These are phyloP conservation scores for Mayamaea pseudoterrestris DNA, from an alignment of 108 stramenopile genomes.

Conservation along the genomic window DNA sequence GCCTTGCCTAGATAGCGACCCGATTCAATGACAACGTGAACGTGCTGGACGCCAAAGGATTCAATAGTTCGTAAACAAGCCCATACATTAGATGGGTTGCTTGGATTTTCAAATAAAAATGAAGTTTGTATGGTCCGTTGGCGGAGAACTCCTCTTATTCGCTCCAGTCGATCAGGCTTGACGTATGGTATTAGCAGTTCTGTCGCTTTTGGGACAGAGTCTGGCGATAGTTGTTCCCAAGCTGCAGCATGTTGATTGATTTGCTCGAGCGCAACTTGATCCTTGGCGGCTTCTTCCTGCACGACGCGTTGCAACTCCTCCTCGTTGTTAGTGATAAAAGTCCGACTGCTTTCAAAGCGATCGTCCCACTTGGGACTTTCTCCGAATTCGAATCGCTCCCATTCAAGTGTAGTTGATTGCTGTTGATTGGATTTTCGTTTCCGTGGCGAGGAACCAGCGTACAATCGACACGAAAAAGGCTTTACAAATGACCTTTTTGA, in stretches of 20 bases:
- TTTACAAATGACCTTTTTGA: too few species aligned
- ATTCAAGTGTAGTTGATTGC: conserved; percentile 10
- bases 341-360: conserved; percentile 16
- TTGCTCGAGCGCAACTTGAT: conserved; percentile 9
- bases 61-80: conserved; percentile 90
- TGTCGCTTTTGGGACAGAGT: conserved; percentile 15
- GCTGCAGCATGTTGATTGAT: conserved; percentile 4
- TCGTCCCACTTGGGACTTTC: conserved; percentile 29
- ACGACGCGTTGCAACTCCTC: conserved; percentile 12
- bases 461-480: too few species aligned
- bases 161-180: conserved; percentile 31
- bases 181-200: conserved; percentile 33
- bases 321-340: not conserved
- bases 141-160: conserved; percentile 40
- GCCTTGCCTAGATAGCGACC: conserved; percentile 51
- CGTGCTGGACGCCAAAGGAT: conserved; percentile 73
- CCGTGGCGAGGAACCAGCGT: too few species aligned
- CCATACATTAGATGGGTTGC: conserved; percentile 91
- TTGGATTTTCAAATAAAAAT: conserved; percentile 89
- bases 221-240: conserved; percentile 14
- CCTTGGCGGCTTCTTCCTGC: conserved; percentile 15
- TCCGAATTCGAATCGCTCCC: conserved; percentile 38
- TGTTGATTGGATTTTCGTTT: not conserved
- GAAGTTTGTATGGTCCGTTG: conserved; percentile 42
- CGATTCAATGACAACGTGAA: conserved; percentile 54